These are phyloP conservation scores for Trichoderma guizhouense DNA, from an alignment of 2,329 filamentous ascomycete genomes.

Conservation along the genomic window DNA sequence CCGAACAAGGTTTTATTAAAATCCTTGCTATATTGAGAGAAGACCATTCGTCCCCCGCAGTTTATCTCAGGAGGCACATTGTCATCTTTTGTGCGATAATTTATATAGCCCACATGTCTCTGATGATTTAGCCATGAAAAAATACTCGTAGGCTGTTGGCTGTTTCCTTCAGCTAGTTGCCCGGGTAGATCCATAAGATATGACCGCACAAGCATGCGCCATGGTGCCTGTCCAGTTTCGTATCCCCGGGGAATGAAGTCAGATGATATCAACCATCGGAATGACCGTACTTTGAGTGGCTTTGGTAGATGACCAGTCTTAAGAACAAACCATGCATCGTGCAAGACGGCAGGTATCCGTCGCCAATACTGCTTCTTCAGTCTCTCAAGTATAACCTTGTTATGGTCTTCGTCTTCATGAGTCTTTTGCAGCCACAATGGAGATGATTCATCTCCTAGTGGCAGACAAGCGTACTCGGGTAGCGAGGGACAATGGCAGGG, in stretches of 20 bases:
- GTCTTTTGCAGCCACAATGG: slow-evolving; percentile 4
- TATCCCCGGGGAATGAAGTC: slow-evolving; percentile 7
- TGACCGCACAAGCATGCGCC: slow-evolving; percentile 9
- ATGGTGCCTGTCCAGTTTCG: background rate
- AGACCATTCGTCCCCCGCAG: background rate
- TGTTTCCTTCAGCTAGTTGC: background rate
- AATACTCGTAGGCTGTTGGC: background rate
- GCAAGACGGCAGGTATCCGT: background rate
- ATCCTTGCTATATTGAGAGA: background rate
- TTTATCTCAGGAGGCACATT: slow-evolving; percentile 5
- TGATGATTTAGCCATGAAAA: background rate
- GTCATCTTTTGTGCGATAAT: background rate
- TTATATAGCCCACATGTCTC: background rate
- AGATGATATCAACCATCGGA: slow-evolving; percentile 4
- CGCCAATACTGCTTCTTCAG: background rate
- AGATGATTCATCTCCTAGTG: slow-evolving; percentile 2
- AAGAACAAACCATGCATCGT: background rate
- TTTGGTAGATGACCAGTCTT: background rate
- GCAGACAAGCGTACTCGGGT: slow-evolving; percentile 1
- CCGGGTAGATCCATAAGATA: background rate
- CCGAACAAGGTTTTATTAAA: background rate
- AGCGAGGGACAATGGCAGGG: slow-evolving; percentile 11
- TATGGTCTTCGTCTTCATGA: slow-evolving; percentile 5
- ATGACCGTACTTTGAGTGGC: background rate
- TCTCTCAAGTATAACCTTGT: background rate